Evolutionary conservation across 1,284 basidiomycete genomes (phyloP).

Genomic region (Ganoderma resinaceum): DNA sequence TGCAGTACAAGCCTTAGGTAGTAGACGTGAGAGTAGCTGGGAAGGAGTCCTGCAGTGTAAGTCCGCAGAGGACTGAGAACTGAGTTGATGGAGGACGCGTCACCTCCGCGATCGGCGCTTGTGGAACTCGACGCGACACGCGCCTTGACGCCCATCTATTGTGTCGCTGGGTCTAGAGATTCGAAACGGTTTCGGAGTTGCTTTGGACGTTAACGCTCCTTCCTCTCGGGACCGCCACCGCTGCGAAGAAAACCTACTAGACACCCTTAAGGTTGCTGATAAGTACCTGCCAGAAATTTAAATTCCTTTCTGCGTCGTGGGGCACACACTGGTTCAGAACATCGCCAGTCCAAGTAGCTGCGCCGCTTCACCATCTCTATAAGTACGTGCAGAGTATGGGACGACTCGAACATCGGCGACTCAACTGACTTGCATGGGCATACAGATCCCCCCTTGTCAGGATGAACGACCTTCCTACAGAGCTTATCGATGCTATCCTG

Average conservation of each 20-base stretch:
- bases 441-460: too few species aligned
- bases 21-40: not conserved
- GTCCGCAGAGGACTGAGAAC: conserved; percentile 3
- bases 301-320: too few species aligned
- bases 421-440: not conserved
- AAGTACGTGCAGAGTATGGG: too few species aligned
- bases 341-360: not conserved
- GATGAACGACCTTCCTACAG: conserved; percentile 40
- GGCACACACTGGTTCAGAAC: not conserved
- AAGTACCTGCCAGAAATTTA: too few species aligned
- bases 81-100: too few species aligned
- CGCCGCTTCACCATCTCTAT: not conserved
- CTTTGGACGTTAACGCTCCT: too few species aligned
- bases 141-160: conserved; percentile 14
- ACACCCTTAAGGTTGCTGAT: too few species aligned
- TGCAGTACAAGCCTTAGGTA: not conserved
- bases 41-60: not conserved
- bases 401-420: not conserved
- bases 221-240: too few species aligned
- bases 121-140: conserved; percentile 21
- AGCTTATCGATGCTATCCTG: conserved; percentile 53
- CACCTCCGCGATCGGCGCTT: conserved; percentile 28
- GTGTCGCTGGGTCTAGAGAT: too few species aligned
- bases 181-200: too few species aligned
- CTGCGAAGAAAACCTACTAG: too few species aligned